Conservation (phyloP, 192 early-diverging fungal genomes). For the Gigaspora rosea region DNA sequence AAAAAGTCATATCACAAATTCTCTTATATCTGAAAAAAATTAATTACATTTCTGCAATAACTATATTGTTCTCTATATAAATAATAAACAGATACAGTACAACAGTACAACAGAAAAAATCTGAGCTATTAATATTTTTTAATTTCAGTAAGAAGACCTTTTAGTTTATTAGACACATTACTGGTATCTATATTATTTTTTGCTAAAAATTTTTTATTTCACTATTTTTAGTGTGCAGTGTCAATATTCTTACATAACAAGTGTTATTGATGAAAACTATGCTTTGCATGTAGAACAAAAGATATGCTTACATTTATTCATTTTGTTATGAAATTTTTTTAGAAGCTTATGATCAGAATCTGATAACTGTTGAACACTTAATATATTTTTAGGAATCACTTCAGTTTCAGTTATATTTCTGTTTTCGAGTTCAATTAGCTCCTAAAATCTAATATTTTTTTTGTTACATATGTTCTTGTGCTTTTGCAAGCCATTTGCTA, state of each 20-base stretch:
- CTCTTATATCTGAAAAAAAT: slow-evolving; percentile 4
- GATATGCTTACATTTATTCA: neutral
- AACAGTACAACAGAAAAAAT: neutral
- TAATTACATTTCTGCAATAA: neutral
- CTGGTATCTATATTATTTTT: neutral
- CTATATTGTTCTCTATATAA: neutral
- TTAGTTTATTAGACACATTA: neutral
- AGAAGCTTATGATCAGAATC: neutral
- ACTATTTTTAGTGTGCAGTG: neutral
- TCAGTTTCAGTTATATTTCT: too few species aligned
- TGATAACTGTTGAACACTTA: too few species aligned
- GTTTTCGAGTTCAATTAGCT: too few species aligned
- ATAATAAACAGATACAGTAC: neutral
- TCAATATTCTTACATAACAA: neutral
- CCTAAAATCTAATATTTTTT: too few species aligned
- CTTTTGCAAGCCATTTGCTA: too few species aligned
- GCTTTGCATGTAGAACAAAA: neutral
- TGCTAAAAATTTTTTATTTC: neutral
- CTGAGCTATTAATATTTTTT: neutral
- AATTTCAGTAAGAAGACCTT: neutral
- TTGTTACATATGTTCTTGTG: too few species aligned
- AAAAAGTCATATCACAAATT: neutral
- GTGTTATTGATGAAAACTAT: neutral
- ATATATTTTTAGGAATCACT: too few species aligned
- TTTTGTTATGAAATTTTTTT: neutral